A percentile compares a stretch with the other conserved stretches of the same genome.
phyloP scores from a whole-genome alignment of 805 yeast genomes.

The Saturnispora saitoi region DNA sequence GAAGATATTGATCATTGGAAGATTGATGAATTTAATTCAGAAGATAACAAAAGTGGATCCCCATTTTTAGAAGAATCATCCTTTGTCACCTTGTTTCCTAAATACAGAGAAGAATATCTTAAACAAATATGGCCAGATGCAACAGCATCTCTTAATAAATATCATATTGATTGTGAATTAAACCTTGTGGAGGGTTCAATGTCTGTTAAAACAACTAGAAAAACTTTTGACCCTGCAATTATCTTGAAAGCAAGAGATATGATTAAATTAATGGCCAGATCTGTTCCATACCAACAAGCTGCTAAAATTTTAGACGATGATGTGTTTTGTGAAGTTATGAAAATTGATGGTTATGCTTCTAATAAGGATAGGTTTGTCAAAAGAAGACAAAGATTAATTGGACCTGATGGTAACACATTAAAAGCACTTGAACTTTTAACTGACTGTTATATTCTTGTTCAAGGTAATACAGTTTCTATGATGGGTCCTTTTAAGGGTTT shows the following conservation, averaged over 20 bases:
- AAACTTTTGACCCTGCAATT: conserved; percentile 90
- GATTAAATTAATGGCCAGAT: conserved; percentile 86
- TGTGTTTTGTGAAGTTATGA: conserved; percentile 90
- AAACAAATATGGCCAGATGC: conserved; percentile 92
- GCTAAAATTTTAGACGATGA: conserved; percentile 86
- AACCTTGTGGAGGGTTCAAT: conserved; percentile 94
- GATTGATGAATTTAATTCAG: conserved; percentile 79
- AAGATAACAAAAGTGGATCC: conserved; percentile 77
- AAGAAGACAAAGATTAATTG: conserved; percentile 92
- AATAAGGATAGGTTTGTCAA: conserved; percentile 92
- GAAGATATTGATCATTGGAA: conserved; percentile 92
- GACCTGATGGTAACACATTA: conserved; percentile 94
- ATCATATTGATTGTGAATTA: conserved; percentile 72
- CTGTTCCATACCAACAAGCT: conserved; percentile 97
- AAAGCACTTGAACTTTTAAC: conserved; percentile 93
- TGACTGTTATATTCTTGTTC: conserved; percentile 92
- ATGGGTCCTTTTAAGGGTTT: conserved; percentile 96
- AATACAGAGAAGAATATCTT: conserved; percentile 86
- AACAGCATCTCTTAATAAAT: conserved; percentile 64
- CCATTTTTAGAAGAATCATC: conserved; percentile 95
- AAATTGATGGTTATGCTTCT: conserved; percentile 81
- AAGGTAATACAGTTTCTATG: conserved; percentile 92
- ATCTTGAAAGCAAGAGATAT: conserved; percentile 91
- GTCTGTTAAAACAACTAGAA: conserved; percentile 93
- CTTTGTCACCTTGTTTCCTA: conserved; percentile 91